Evolutionary conservation across 2,329 filamentous ascomycete genomes (phyloP), one percentile per base, ranked within the genome.

Genomic region (Cadophora sp.): DNA sequence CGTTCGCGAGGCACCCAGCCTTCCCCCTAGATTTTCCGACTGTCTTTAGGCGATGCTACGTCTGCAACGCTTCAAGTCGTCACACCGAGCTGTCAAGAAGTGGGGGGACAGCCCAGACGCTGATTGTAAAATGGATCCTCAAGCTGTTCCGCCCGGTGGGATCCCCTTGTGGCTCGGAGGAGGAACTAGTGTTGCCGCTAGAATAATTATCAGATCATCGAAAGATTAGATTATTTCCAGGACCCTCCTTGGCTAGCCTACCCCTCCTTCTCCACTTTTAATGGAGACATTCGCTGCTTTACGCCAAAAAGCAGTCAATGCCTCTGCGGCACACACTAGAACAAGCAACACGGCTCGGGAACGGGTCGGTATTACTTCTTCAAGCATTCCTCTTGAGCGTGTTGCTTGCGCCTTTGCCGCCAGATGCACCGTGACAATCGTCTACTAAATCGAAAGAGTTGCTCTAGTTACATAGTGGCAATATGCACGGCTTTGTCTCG

Each of bases 141-240:
- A 26, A 26, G 34, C 11, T 4, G 31, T 27, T 14, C 31, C 4
- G 16, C 27, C 34, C 56, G 43, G 27, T 59, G 26, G 22, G 43
- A 5, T 26, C 9, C 19, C 11, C 11, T 9, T 16, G 12, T 59
- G 12, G n/a, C 34, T 59, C 22, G 56, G n/a, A 26, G 16, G 31
- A 19, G 22, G 34, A 11, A 19, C 51, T 55, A 31, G 27, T 55
- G 51, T n/a, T 16, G 16, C 51, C 34, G 56, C 56, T 59, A 59
- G 56, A 19, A 24, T 58, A 40, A 6, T 59, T 40, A 59, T 59
- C 56, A 59, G 56, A 59, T 59, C 56, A 59, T 59, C 34, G 22
- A 59, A 58, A 59, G 56, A 59, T 59, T 59, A 59, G 56, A 59
- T 59, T 59, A 59, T 43, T 43, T 40, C 31, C 24, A 14, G 34